A percentile compares a stretch with the other conserved stretches of the same genome.
Evolutionary conservation across 2,329 filamentous ascomycete genomes (phyloP).

Genomic region (Colletotrichum musicola): DNA sequence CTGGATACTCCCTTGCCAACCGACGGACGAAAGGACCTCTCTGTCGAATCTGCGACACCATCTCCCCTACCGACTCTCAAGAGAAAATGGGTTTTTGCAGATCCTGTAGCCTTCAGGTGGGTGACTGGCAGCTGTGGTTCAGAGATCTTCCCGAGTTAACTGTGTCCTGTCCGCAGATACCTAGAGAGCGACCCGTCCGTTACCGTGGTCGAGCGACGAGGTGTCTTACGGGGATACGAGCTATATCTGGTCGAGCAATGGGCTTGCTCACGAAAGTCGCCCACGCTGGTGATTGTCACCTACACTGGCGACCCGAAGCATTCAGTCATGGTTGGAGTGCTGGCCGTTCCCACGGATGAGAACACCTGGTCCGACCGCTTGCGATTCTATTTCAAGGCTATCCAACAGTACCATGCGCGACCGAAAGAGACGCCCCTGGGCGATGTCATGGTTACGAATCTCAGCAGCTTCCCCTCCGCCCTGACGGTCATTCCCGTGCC

Average conservation of each 20-base stretch:
- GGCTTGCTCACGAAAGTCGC: constrained; percentile 91
- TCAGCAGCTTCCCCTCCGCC: constrained; percentile 91
- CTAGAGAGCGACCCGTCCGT: constrained; percentile 88
- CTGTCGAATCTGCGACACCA: constrained; percentile 26
- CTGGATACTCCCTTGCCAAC: constrained; percentile 33
- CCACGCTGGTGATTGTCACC: constrained; percentile 91
- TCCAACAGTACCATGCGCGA: constrained; percentile 87
- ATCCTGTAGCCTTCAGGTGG: constrained; percentile 69
- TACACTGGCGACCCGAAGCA: constrained; percentile 90
- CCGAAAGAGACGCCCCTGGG: constrained; percentile 86
- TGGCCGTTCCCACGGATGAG: constrained; percentile 86
- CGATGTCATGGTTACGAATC: constrained; percentile 91
- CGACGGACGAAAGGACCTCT: constrained; percentile 32
- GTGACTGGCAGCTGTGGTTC: constrained; percentile 27
- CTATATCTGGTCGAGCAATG: constrained; percentile 97
- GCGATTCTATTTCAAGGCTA: constrained; percentile 85
- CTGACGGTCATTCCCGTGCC: constrained; percentile 93
- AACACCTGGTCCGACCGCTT: constrained; percentile 82
- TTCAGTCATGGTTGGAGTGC: constrained; percentile 80
- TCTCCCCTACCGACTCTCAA: constrained; percentile 47
- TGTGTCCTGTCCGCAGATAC: constrained; percentile 63
- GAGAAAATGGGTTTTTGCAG: constrained; percentile 68
- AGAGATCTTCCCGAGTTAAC: neutral
- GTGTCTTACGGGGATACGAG: constrained; percentile 84
- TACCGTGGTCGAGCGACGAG: constrained; percentile 78